Percentiles rank a stretch among this genome's conserved stretches.
These are phyloP conservation scores for Turnera subulata DNA, from an alignment of 345 rosid genomes.

Conservation along the genomic window DNA sequence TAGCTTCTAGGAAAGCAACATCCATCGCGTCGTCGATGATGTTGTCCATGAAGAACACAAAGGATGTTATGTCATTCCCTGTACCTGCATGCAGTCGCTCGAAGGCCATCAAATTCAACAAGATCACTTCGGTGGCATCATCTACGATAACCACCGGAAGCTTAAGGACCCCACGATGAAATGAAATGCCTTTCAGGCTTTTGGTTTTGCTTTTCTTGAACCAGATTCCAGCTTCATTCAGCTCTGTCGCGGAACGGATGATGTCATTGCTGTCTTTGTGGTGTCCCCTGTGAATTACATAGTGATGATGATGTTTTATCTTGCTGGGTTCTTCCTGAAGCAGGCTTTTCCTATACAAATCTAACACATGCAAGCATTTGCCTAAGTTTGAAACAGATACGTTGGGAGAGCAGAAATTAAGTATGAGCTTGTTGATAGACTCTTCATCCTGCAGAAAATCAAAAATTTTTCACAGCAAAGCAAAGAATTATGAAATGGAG, in stretches of 20 bases:
- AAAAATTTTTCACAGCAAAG: background rate
- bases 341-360: constrained; percentile 30
- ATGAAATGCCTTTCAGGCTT: constrained; percentile 38
- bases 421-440: constrained; percentile 30
- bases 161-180: constrained; percentile 27
- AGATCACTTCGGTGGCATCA: constrained; percentile 28
- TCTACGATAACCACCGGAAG: constrained; percentile 32
- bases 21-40: constrained; percentile 41
- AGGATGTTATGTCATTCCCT: constrained; percentile 42
- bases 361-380: constrained; percentile 42
- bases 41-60: constrained; percentile 43
- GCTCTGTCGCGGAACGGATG: constrained; percentile 38
- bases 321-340: constrained; percentile 1
- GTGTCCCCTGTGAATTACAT: background rate
- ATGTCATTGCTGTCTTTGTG: constrained; percentile 15
- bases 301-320: too few species aligned
- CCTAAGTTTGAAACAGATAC: constrained; percentile 9
- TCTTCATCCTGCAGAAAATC: constrained; percentile 27
- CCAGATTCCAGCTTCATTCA: constrained; percentile 37
- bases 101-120: constrained; percentile 40
- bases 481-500: background rate
- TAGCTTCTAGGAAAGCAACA: constrained; percentile 35
- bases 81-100: constrained; percentile 40
- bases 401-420: constrained; percentile 29
- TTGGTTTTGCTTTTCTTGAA: constrained; percentile 24